Conservation (phyloP, 345 rosid species). For the Limnanthes douglasii region DNA sequence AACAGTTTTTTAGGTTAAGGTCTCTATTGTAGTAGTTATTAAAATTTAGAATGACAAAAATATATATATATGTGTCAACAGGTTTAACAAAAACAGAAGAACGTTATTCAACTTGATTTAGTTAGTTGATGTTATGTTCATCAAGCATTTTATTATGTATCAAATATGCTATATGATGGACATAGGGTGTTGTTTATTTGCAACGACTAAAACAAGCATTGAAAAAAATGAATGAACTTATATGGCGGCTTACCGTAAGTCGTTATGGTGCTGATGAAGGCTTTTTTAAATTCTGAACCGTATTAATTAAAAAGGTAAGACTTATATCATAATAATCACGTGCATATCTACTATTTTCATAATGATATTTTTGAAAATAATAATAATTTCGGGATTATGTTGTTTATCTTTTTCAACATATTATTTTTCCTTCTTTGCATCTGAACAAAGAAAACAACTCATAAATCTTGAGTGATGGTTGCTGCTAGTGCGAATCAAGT, state of each 20-base stretch:
- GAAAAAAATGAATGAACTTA: conserved; percentile 62
- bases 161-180: conserved; percentile 5
- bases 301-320: conserved; percentile 62
- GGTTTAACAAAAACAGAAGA: background rate
- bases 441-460: conserved; percentile 56
- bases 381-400: background rate
- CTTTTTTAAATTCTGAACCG: conserved; percentile 54
- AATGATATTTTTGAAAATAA: background rate
- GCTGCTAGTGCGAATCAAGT: conserved; percentile 99
- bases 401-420: too few species aligned
- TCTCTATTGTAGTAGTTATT: too few species aligned
- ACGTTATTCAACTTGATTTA: too few species aligned
- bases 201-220: conserved; percentile 75
- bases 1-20: too few species aligned
- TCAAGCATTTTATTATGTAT: too few species aligned
- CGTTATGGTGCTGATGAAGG: conserved; percentile 94
- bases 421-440: too few species aligned
- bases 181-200: conserved; percentile 87
- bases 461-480: conserved; percentile 74
- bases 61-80: background rate
- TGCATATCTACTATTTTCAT: background rate
- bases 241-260: conserved; percentile 60
- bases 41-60: too few species aligned
- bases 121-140: too few species aligned
- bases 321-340: too few species aligned